A percentile compares a stretch with the other conserved stretches of the same genome.
These are phyloP conservation scores for Colletotrichum gigasporum DNA, from an alignment of 2,329 filamentous ascomycete genomes.

Conservation along the genomic window DNA sequence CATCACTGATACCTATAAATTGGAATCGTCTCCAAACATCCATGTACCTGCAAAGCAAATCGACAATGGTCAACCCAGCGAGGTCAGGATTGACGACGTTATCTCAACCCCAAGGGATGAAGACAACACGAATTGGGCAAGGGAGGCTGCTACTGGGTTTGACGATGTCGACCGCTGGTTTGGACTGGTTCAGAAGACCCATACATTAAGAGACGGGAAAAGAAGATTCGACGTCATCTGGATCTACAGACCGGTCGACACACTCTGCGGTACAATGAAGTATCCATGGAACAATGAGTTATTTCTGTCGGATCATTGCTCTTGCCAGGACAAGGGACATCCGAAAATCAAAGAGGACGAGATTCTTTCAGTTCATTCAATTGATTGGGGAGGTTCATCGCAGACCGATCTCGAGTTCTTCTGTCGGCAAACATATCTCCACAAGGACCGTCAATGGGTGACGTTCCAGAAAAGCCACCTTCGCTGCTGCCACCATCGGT, in stretches of 20 bases:
- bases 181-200: conserved; percentile 71
- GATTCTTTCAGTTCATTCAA: conserved; percentile 63
- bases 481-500: conserved; percentile 54
- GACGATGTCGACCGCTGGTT: conserved; percentile 69
- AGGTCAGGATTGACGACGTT: conserved; percentile 15
- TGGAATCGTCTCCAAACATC: conserved; percentile 38
- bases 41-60: conserved; percentile 34
- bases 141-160: conserved; percentile 52
- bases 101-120: conserved; percentile 58
- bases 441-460: conserved; percentile 68
- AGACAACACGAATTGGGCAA: conserved; percentile 65
- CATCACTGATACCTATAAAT: conserved; percentile 39
- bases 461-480: conserved; percentile 66
- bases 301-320: conserved; percentile 81
- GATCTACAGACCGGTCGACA: conserved; percentile 78
- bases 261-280: conserved; percentile 71
- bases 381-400: conserved; percentile 66
- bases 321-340: conserved; percentile 59
- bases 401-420: conserved; percentile 65
- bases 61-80: background rate
- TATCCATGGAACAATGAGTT: conserved; percentile 80
- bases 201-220: conserved; percentile 43
- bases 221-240: conserved; percentile 72
- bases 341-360: conserved; percentile 61
- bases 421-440: conserved; percentile 75